phyloP scores from a whole-genome alignment of 2,329 filamentous ascomycete genomes.

The Claviceps sp. region DNA sequence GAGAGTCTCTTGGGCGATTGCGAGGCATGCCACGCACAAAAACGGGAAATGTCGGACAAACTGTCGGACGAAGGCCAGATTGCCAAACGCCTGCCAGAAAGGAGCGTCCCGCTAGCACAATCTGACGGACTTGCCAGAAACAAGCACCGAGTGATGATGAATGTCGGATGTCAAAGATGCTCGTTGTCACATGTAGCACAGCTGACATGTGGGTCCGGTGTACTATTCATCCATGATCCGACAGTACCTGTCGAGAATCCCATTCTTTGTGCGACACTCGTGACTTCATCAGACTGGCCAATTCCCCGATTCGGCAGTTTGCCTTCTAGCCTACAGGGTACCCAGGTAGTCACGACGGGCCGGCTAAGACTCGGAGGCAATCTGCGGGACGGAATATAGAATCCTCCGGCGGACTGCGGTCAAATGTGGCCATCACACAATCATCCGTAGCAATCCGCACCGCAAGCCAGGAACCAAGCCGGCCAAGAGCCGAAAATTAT shows the following conservation, averaged over 20 bases:
- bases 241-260: no score
- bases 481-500: slow-evolving; percentile 18
- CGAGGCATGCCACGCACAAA: neutral
- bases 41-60: neutral
- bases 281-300: neutral
- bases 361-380: neutral
- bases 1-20: neutral
- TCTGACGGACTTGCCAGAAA: neutral
- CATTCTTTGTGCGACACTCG: no score
- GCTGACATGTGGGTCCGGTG: no score
- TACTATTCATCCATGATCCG: no score
- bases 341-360: neutral
- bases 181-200: no score
- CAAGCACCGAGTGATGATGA: neutral
- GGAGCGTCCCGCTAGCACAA: neutral
- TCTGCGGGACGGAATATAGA: neutral
- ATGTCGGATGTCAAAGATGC: neutral
- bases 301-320: neutral
- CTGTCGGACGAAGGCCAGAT: neutral
- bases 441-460: no score
- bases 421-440: neutral
- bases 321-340: neutral
- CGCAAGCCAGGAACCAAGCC: neutral
- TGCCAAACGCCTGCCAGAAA: neutral
- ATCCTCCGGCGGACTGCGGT: neutral